Conservation (phyloP, 2,329 filamentous ascomycete genomes). For the Nannizziopsis barbatae region DNA sequence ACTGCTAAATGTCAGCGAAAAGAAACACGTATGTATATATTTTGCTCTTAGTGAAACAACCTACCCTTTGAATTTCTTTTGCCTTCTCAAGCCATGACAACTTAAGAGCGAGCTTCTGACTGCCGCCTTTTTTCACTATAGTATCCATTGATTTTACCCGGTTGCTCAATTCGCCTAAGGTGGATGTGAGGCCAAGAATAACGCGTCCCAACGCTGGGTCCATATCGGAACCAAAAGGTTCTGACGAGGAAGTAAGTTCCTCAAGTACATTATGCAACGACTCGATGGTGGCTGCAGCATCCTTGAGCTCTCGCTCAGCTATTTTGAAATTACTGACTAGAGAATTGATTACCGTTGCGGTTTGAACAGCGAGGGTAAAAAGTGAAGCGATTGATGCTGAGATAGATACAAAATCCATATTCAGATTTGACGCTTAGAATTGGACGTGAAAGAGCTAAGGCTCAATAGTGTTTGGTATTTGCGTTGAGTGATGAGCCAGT, state of each 20-base stretch:
- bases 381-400: slow-evolving; percentile 22
- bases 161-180: background rate
- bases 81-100: background rate
- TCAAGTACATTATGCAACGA: background rate
- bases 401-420: slow-evolving; percentile 15
- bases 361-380: slow-evolving; percentile 28
- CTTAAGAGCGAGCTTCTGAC: background rate
- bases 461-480: no score
- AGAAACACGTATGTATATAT: no score
- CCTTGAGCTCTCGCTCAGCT: background rate
- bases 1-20: background rate
- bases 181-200: background rate
- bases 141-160: background rate
- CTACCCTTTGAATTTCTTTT: background rate
- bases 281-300: background rate
- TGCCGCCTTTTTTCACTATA: background rate
- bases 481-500: no score
- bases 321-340: slow-evolving; percentile 26
- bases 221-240: background rate
- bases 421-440: no score
- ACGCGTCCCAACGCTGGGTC: background rate
- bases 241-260: background rate
- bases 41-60: background rate
- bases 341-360: slow-evolving; percentile 14
- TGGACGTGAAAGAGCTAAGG: no score